phyloP scores from a whole-genome alignment of 805 yeast species.

The Pichia nanzhaoensis region DNA sequence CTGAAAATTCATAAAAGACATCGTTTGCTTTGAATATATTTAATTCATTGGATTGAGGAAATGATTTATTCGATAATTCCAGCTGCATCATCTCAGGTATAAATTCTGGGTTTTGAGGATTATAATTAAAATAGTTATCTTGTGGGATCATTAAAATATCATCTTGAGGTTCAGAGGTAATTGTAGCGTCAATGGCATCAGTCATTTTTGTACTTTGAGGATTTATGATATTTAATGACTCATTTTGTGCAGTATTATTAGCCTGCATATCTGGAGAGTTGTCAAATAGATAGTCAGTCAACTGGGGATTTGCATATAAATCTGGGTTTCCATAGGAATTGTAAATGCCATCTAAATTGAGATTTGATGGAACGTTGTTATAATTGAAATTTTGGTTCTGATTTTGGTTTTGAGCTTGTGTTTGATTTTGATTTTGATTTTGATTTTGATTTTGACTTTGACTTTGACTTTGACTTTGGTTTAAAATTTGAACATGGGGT shows the following conservation, averaged over 20 bases:
- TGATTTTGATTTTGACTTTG: constrained; percentile 6
- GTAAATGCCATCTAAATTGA: constrained; percentile 18
- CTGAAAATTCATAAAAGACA: constrained; percentile 26
- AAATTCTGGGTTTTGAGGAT: constrained; percentile 22
- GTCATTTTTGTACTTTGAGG: constrained; percentile 1
- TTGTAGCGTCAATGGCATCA: not conserved
- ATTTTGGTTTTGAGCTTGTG: not conserved
- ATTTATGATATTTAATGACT: not conserved
- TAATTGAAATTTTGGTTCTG: not conserved
- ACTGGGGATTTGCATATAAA: constrained; percentile 19
- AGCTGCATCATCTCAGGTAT: constrained; percentile 25
- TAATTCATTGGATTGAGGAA: constrained; percentile 29
- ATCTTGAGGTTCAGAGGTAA: constrained; percentile 8
- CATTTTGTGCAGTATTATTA: not conserved
- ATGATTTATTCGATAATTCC: constrained; percentile 23
- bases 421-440: constrained; percentile 3
- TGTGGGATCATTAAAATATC: constrained; percentile 29
- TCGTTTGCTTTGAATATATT: constrained; percentile 28
- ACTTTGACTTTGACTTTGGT: too few species aligned
- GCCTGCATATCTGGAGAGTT: not conserved
- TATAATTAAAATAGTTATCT: constrained; percentile 24
- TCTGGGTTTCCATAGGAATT: constrained; percentile 27
- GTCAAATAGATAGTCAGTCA: constrained; percentile 23
- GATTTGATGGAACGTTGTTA: constrained; percentile 5
- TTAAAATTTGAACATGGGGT: too few species aligned